Percentiles rank a stretch among this genome's conserved stretches.
phyloP scores from a whole-genome alignment of 306 rosid species.

The Carpinus viminea region DNA sequence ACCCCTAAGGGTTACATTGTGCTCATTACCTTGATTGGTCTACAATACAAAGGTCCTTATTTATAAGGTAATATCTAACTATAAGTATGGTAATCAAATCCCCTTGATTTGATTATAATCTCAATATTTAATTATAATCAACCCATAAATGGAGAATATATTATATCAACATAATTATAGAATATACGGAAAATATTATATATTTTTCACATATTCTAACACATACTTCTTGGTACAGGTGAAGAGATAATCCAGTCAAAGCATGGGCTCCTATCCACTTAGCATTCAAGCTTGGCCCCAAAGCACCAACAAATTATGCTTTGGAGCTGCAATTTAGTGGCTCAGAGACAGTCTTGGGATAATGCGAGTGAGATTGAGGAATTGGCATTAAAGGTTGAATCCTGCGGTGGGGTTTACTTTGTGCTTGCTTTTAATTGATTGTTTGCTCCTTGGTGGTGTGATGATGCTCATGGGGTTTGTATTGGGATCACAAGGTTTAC shows the following conservation, averaged over 20 bases:
- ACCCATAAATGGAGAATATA: no score
- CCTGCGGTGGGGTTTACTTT: constrained; percentile 78
- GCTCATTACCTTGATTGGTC: no score
- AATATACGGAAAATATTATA: no score
- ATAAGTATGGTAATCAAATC: no score
- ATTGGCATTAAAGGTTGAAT: constrained; percentile 61
- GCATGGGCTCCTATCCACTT: constrained; percentile 83
- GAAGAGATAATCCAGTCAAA: constrained; percentile 50
- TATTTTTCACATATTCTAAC: no score
- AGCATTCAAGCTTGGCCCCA: constrained; percentile 81
- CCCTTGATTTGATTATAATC: no score
- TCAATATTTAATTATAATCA: no score
- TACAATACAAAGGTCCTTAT: no score
- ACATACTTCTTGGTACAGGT: constrained; percentile 78
- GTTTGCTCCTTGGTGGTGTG: constrained; percentile 98
- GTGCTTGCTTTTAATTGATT: constrained; percentile 93
- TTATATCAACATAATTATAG: no score
- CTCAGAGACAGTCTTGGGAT: constrained; percentile 82
- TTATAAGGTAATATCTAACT: no score
- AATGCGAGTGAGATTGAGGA: constrained; percentile 67
- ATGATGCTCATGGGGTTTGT: constrained; percentile 89
- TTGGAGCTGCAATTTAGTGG: constrained; percentile 96
- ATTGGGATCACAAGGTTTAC: constrained; percentile 84
- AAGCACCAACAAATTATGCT: constrained; percentile 69
- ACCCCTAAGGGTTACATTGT: no score